Base-by-base conservation (phyloP, 345 rosid genomes). In the Populus simonii region DNA sequence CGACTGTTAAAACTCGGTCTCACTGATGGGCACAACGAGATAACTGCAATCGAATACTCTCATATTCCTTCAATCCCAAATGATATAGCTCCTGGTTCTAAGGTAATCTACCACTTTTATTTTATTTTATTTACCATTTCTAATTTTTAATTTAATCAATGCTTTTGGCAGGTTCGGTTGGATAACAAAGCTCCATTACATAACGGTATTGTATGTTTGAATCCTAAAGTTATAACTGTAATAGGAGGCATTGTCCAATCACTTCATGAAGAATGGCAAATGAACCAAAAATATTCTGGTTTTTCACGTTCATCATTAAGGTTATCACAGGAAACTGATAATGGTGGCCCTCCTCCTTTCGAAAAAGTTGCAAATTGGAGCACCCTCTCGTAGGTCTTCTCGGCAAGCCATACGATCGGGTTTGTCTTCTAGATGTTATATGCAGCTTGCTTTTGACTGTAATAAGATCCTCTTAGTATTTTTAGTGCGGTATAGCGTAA, bases 201-300 rank as follows among this genome's bases (percentile, higher is more conserved):
- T 74, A 81, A 82, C 17, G 92, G 98, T 76, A 83, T 95, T 76
- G 61, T 88, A 65, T 95, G 98, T 83, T 85, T 95, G 87, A 90
- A 84, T 73, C 85, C 91, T n/a, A 85, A 82, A 61, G 89, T 83
- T 59, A 79, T 93, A 81, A 86, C 89, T 12, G 70, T 93, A 63
- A 70, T 95, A 76, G 99, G 99, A 17, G 98, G 99, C 71, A 80
- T 86, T 82, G 99, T 93, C 66, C 90, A 85, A 76, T 85, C 97
- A 45, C 93, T 95, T 65, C 72, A 86, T 79, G 96, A 93, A 70
- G 99, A 95, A 85, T 95, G 98, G 99, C 82, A 86, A 85, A 90
- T 95, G 97, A 93, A 86, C 86, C 86, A 59, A 82, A 95, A 92
- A 35, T 95, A 91, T 73, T 84, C 88, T 1, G 87, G 83, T 55